Base-by-base conservation (phyloP, 768 basidiomycete species). In the Rhodotorula diobovata region DNA sequence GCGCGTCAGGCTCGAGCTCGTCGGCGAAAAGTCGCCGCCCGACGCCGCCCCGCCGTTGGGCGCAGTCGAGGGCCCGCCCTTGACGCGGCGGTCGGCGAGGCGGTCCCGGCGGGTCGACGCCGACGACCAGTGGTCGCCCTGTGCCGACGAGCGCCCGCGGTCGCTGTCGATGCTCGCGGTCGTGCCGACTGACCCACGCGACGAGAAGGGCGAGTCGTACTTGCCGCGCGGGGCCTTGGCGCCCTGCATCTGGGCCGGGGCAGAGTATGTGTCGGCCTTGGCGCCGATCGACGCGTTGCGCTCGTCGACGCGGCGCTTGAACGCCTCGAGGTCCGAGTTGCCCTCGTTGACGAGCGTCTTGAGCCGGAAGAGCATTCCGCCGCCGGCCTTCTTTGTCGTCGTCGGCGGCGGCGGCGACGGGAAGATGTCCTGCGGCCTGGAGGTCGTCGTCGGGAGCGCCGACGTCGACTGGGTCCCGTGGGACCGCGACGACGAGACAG, bases 241-340 rank as follows among this genome's bases (percentile, higher is more conserved):
- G 1, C 64, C 64, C 69, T 78, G 76, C 75, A 78, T 75, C 70
- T 77, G 71, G 5, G 76, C 78, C 20, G 78, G 78, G 9, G 78
- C 78, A 4, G 70, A 72, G 25, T 67, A 43, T 28, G 58, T 59
- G 41, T 59, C 58, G 39, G 58, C 58, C 39, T 59, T 66, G 23
- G 67, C 64, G 15, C 75, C 75, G 32, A 77, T 67, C 9, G 59
- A 48, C 23, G 65, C 61, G 60, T 77, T 77, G 30, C 72, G 63
- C 63, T 77, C 74, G 39, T 76, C 67, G 39, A 68, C 68, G 32
- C 72, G 68, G 23, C 69, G 68, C 55, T 70, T 71, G 64, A 78
- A 76, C 2, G 78, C 78, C 43, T 76, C 67, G 54, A 78, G 75
- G 45, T 77, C 78, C 4, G 71, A 43, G 62, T 78, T 77, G 34